phyloP scores from a whole-genome alignment of 345 rosid species.

The Citrus sp. region DNA sequence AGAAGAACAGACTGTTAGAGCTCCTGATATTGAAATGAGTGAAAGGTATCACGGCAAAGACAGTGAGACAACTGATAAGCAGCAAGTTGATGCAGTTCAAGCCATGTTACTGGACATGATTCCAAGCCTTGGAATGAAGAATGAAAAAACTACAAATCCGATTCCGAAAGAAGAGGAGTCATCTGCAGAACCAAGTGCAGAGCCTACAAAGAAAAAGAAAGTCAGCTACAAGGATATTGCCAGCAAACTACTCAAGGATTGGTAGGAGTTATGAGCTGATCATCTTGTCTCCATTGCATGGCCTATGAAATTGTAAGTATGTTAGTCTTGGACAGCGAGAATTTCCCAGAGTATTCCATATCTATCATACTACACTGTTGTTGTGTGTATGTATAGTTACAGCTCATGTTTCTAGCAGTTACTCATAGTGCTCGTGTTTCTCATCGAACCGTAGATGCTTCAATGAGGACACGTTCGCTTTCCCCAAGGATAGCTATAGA shows the following conservation, averaged over 20 bases:
- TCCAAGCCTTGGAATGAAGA: conserved; percentile 66
- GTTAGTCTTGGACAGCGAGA: neutral
- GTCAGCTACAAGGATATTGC: conserved; percentile 90
- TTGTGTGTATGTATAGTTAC: neutral
- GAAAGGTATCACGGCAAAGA: conserved; percentile 10
- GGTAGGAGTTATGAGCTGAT: conserved; percentile 14
- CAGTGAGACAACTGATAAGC: conserved; percentile 17
- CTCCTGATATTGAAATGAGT: conserved; percentile 9
- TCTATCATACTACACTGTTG: neutral
- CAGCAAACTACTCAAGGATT: conserved; percentile 60
- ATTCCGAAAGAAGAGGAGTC: conserved; percentile 21
- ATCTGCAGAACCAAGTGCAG: conserved; percentile 15
- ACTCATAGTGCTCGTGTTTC: neutral
- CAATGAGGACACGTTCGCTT: no score
- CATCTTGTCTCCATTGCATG: neutral
- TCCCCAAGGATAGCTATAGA: no score
- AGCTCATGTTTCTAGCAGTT: neutral
- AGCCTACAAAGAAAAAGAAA: conserved; percentile 61
- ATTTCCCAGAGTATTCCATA: neutral
- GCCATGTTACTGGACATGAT: conserved; percentile 83
- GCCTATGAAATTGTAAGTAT: neutral
- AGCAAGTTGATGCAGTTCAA: conserved; percentile 65
- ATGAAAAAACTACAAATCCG: conserved; percentile 14
- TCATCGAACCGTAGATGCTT: no score
- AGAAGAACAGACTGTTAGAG: conserved; percentile 2